These are phyloP conservation scores for Cystobasidium pallidum DNA, from an alignment of 1,284 basidiomycete species.

Conservation along the genomic window DNA sequence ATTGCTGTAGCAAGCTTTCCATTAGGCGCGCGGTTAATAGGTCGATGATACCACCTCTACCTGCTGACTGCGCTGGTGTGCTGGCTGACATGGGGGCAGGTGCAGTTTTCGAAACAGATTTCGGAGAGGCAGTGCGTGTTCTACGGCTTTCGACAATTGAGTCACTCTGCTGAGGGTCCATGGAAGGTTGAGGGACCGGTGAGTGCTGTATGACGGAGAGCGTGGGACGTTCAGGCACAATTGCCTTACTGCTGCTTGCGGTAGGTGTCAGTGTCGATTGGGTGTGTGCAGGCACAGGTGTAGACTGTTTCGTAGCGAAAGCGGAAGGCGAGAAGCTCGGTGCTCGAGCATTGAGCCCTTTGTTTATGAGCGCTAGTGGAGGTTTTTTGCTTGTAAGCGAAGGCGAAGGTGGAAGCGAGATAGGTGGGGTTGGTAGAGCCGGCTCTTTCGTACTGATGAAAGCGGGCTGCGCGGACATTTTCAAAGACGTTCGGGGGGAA, in stretches of 20 bases:
- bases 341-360: constrained; percentile 29
- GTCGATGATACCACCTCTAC: background rate
- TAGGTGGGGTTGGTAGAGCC: constrained; percentile 13
- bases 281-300: background rate
- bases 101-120: background rate
- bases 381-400: background rate
- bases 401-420: constrained; percentile 5
- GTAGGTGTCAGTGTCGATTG: background rate
- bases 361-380: background rate
- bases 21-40: background rate
- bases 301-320: background rate
- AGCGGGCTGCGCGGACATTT: background rate
- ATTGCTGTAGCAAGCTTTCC: background rate
- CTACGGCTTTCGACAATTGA: background rate
- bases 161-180: background rate
- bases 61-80: background rate
- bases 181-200: background rate
- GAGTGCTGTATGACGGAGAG: background rate
- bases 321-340: constrained; percentile 20
- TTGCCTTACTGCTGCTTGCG: background rate
- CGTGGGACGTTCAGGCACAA: background rate
- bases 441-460: background rate
- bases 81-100: background rate
- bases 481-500: constrained; percentile 12
- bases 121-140: background rate